A percentile compares a stretch with the other conserved stretches of the same genome.
Conservation (phyloP, 257 asterid genomes). For the Solanum rostratum region DNA sequence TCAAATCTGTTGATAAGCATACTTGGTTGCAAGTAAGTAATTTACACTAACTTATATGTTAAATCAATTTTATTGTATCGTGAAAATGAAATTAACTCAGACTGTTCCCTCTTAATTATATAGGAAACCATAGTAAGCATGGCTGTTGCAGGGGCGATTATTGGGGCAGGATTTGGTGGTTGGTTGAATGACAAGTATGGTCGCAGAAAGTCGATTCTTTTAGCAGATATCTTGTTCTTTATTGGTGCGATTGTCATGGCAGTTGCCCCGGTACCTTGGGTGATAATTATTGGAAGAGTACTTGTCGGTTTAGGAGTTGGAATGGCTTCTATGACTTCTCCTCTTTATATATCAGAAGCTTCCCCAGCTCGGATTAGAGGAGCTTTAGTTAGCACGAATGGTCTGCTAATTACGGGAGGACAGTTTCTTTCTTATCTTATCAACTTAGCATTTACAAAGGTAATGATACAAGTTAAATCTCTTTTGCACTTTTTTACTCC, state of each 20-base stretch:
- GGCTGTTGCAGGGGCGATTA: conserved; percentile 70
- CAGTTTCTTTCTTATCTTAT: conserved; percentile 64
- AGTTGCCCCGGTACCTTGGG: conserved; percentile 46
- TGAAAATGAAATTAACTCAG: background rate
- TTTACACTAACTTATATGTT: background rate
- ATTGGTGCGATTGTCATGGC: conserved; percentile 62
- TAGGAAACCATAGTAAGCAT: conserved; percentile 83
- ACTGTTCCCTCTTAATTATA: background rate
- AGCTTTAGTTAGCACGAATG: conserved; percentile 75
- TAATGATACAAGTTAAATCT: background rate
- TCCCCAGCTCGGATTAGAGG: conserved; percentile 83
- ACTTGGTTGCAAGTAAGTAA: conserved; percentile 57
- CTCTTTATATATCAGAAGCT: conserved; percentile 72
- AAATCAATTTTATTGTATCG: background rate
- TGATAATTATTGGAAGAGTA: conserved; percentile 59
- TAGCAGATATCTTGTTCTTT: conserved; percentile 57
- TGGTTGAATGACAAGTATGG: conserved; percentile 56
- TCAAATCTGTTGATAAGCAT: conserved; percentile 25
- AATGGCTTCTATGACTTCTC: conserved; percentile 86
- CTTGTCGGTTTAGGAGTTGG: conserved; percentile 84
- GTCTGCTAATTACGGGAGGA: conserved; percentile 73
- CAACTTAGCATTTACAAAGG: conserved; percentile 66
- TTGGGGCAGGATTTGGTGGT: conserved; percentile 79
- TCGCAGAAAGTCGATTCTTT: conserved; percentile 47
- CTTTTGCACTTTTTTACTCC: background rate